Evolutionary conservation across 352 stramenopile genomes (phyloP), one percentile per base, ranked within the genome.

Genomic region (Globisporangium solare): DNA sequence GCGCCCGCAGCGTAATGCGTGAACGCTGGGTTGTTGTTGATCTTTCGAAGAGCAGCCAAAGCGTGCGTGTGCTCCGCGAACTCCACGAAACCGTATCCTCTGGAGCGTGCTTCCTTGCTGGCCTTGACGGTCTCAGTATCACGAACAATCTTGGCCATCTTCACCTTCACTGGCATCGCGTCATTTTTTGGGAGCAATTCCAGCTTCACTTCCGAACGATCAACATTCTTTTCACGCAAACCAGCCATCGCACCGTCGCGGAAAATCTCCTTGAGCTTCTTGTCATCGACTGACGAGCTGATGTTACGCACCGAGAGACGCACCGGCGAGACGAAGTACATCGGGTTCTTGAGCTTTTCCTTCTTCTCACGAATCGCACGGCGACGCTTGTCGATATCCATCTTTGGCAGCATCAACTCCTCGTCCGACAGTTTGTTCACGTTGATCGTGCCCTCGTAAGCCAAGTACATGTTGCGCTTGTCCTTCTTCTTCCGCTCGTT

Each of bases 21-120:
- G 67, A 97, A 99, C 46, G 79, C 68, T 0, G 95, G 88, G 73
- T 99, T 99, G 74, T 99, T 99, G 73, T 99, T 99, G 39, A 99
- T 67, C 53, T 95, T 72, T 21, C 97, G 87, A 40, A 99, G 74
- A 52, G 92, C 96, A n/a, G 95, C 93, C 31, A 99, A 74, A 14
- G 97, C 96, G 75, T 98, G 93, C 39, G 89, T 76, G 74, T 99
- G 97, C 69, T 98, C 76, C 12, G 79, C 82, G 67, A 99, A 99
- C 73, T 99, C 95, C n/a, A 98, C 94, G 79, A 99, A 99, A 14
- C 84, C 97, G 58, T 86, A 93, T 22, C 83, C 81, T 21, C 81
- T 73, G 27, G 83, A 93, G 17, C 69, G 66, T 15, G 73, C 50
- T 32, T 80, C 75, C 65, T 89, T 86, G 18, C 73, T 77, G 11